Base-by-base conservation (phyloP, 345 rosid species). In the Melastoma malabathricum region DNA sequence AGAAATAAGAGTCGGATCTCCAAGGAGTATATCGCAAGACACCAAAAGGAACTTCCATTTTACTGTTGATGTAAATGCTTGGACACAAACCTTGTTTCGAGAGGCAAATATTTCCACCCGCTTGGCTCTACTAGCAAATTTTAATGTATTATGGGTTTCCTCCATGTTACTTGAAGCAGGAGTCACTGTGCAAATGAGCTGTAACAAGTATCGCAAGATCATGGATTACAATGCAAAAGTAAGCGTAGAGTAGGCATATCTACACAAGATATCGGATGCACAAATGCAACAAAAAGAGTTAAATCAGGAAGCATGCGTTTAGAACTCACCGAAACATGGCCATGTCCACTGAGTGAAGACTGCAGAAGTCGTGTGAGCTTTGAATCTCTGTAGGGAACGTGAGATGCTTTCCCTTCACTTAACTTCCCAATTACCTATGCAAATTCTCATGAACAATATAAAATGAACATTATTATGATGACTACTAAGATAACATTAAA, bases 351-450 rank as follows among this genome's bases (percentile, higher is more conserved):
- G 61, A 93, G 55, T 13, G 99, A 93, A 63, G 99, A 85, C 65
- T 93, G 99, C 76, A 93, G 68, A 74, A 93, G 99, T 43, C 99
- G 95, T 19, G 99, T 93, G 48, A 93, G 94, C 73, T 93, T 93
- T 45, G 99, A 93, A 67, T 93, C 99, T 45, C 99, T 82, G 71
- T 81, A 93, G 22, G 99, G 99, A 73, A 93, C 94, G 72, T 93
- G 99, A 67, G 92, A 88, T 59, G 96, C 94, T 79, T 79, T 93
- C 55, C 99, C 99, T 69, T 93, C 99, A 58, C 97, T 93, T 64
- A 93, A 68, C 66, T 93, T 93, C 62, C 99, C 97, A 44, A 93
- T 93, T 23, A 93, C 99, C 99, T 93, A 68, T 69, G 78, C 41
- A 71, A 46, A 12, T 34, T 51, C 23, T 47, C 54, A 73, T 64